Percentiles rank a stretch among this genome's conserved stretches.
These are phyloP conservation scores for Cryomyces minteri DNA, from an alignment of 495 filamentous ascomycete genomes.

Conservation along the genomic window DNA sequence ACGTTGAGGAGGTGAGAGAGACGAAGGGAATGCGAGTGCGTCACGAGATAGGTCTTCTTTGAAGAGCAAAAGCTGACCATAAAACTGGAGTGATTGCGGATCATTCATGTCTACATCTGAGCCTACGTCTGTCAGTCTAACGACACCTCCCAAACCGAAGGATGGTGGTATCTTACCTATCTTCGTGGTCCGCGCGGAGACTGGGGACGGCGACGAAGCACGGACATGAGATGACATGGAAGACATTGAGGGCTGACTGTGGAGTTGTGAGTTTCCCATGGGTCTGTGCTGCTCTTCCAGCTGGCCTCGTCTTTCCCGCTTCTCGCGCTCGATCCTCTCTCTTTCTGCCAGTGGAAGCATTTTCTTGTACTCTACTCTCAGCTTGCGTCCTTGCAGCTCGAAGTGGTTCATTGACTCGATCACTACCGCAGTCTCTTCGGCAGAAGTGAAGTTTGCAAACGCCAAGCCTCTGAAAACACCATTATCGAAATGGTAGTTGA, in stretches of 20 bases:
- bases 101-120: constrained; percentile 77
- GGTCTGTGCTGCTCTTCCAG: constrained; percentile 91
- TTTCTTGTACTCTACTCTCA: constrained; percentile 97
- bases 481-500: constrained; percentile 99
- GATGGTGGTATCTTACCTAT: constrained; percentile 30
- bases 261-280: constrained; percentile 41
- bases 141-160: background rate
- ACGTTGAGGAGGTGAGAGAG: constrained; percentile 64
- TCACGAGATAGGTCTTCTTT: constrained; percentile 62
- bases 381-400: constrained; percentile 82
- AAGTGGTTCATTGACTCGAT: constrained; percentile 88
- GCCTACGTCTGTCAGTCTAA: background rate
- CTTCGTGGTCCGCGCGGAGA: constrained; percentile 40
- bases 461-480: constrained; percentile 92
- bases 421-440: constrained; percentile 78
- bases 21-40: constrained; percentile 62
- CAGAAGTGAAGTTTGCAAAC: constrained; percentile 95
- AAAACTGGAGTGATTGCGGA: constrained; percentile 67
- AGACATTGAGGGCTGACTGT: constrained; percentile 68
- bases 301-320: constrained; percentile 89
- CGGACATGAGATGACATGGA: constrained; percentile 58
- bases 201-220: constrained; percentile 54
- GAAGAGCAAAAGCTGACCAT: constrained; percentile 76
- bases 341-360: constrained; percentile 91
- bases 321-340: constrained; percentile 92